Evolutionary conservation across 306 rosid genomes (phyloP).

Genomic region (Astragalus glycyphyllos): DNA sequence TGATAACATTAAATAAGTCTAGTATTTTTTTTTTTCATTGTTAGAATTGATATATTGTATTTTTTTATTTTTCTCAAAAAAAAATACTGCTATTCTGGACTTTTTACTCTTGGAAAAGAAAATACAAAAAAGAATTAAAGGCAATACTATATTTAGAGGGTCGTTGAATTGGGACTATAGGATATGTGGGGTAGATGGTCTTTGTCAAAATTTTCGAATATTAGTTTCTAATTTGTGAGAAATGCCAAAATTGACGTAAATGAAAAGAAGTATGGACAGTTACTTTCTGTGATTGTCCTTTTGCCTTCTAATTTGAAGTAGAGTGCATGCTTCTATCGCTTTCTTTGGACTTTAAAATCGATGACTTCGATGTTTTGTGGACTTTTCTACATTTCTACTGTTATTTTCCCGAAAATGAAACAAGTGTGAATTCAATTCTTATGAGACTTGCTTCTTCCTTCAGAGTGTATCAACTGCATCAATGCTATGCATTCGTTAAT

Average conservation of each 20-base stretch:
- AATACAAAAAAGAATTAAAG: neutral
- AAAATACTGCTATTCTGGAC: no score
- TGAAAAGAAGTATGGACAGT: constrained; percentile 34
- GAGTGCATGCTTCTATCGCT: constrained; percentile 42
- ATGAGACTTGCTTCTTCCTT: no score
- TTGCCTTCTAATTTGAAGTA: constrained; percentile 33
- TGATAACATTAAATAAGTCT: no score
- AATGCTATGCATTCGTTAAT: no score
- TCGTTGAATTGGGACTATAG: constrained; percentile 24
- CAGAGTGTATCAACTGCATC: no score
- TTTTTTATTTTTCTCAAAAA: no score
- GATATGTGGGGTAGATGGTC: constrained; percentile 13
- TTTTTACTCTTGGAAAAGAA: neutral
- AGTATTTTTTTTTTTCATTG: no score
- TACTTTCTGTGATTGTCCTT: constrained; percentile 41
- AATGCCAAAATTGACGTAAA: constrained; percentile 38
- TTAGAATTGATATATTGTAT: no score
- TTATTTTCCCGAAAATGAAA: constrained; percentile 25
- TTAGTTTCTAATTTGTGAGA: constrained; percentile 38
- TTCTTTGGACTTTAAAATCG: constrained; percentile 42
- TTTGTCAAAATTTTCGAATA: constrained; percentile 16
- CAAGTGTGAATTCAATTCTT: neutral
- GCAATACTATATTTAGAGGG: constrained; percentile 15
- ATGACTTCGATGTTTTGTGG: constrained; percentile 43
- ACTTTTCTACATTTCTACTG: constrained; percentile 23